A percentile compares a stretch with the other conserved stretches of the same genome.
Conservation (phyloP, 1,284 basidiomycete genomes). For the Naganishia albida region DNA sequence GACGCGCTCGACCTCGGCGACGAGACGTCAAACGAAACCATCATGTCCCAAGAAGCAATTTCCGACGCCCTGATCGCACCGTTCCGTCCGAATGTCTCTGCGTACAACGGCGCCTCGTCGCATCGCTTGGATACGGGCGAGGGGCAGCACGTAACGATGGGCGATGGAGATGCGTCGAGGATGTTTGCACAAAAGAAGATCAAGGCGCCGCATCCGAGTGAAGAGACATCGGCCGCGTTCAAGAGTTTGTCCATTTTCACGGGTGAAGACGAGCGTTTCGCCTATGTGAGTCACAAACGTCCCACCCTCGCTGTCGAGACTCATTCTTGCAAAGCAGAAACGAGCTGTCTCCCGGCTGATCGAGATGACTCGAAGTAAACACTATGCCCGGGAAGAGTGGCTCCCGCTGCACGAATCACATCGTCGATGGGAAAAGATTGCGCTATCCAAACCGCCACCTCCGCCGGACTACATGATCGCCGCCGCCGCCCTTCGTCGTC, state of each 20-base stretch:
- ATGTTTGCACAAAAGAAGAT: constrained; percentile 30
- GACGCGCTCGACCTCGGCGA: constrained; percentile 53
- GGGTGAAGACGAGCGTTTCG: constrained; percentile 69
- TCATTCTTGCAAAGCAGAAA: constrained; percentile 43
- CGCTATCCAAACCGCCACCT: constrained; percentile 32
- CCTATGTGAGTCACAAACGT: constrained; percentile 57
- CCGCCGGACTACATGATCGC: constrained; percentile 24
- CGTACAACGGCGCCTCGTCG: constrained; percentile 54
- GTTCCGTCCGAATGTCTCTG: constrained; percentile 64
- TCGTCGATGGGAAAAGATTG: constrained; percentile 54
- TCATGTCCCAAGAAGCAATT: constrained; percentile 65
- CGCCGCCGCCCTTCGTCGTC: constrained; percentile 11
- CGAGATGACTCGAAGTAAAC: constrained; percentile 64
- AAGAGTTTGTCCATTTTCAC: constrained; percentile 64
- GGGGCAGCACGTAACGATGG: background rate
- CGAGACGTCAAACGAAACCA: constrained; percentile 51
- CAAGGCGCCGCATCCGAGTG: constrained; percentile 32
- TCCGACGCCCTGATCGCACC: constrained; percentile 61
- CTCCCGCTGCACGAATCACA: constrained; percentile 41
- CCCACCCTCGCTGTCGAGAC: background rate
- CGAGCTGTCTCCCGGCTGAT: constrained; percentile 66
- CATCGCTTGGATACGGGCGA: constrained; percentile 19
- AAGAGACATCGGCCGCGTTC: constrained; percentile 34
- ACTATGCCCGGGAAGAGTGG: constrained; percentile 57
- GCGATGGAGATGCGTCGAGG: constrained; percentile 30